A percentile compares a stretch with the other conserved stretches of the same genome.
These are phyloP conservation scores for Neonectria faginata DNA, from an alignment of 2,329 filamentous ascomycete species.

Conservation along the genomic window DNA sequence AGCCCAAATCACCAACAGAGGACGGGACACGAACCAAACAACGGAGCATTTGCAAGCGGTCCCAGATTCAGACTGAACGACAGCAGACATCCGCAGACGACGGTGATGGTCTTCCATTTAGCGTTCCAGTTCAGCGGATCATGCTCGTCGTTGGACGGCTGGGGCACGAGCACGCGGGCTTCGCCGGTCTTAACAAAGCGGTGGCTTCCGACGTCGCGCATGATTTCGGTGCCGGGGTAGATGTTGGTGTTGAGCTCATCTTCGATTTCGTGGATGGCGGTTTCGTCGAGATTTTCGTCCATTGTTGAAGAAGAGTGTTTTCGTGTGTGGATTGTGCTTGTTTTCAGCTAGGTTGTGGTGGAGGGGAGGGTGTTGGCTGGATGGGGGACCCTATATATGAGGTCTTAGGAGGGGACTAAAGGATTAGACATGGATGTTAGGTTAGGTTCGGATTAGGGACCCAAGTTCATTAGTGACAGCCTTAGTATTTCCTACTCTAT, in stretches of 20 bases:
- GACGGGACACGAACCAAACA: slow-evolving; percentile 8
- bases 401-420: no score
- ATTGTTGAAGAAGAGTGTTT: neutral
- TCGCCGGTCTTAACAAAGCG: slow-evolving; percentile 25
- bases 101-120: slow-evolving; percentile 23
- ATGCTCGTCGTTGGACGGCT: slow-evolving; percentile 21
- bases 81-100: slow-evolving; percentile 17
- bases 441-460: no score
- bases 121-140: slow-evolving; percentile 24
- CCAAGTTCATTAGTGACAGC: no score
- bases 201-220: slow-evolving; percentile 25
- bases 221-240: slow-evolving; percentile 22
- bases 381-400: neutral
- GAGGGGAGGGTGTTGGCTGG: no score
- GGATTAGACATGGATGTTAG: no score
- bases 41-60: slow-evolving; percentile 16
- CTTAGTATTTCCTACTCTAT: no score
- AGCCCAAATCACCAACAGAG: neutral
- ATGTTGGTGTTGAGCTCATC: slow-evolving; percentile 25
- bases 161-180: slow-evolving; percentile 21
- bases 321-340: neutral
- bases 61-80: slow-evolving; percentile 24
- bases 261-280: slow-evolving; percentile 23
- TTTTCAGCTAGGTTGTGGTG: no score
- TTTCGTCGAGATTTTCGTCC: slow-evolving; percentile 24